phyloP scores from a whole-genome alignment of 768 basidiomycete species.

The Boletus patriciae region DNA sequence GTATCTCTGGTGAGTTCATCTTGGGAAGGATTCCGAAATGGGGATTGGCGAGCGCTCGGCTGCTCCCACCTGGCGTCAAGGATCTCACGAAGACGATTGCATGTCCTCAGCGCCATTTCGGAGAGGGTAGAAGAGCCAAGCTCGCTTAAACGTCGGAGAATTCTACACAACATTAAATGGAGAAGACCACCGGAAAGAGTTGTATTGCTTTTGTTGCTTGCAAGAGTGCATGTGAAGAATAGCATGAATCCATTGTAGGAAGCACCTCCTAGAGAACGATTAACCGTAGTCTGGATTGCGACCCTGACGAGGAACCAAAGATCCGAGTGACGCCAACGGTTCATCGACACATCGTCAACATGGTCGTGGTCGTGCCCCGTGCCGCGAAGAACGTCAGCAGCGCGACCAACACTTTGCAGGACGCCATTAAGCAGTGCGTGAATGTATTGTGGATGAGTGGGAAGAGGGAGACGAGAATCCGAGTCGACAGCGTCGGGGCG shows the following conservation, averaged over 20 bases:
- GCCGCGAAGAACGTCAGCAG: slow-evolving; percentile 16
- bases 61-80: background rate
- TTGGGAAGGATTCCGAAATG: background rate
- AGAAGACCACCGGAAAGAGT: slow-evolving; percentile 23
- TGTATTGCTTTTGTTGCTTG: slow-evolving; percentile 17
- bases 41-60: background rate
- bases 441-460: no score
- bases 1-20: background rate
- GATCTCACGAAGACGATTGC: background rate
- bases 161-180: slow-evolving; percentile 23
- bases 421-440: no score
- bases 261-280: slow-evolving; percentile 2
- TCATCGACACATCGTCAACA: no score
- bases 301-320: slow-evolving; percentile 37
- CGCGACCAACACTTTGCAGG: background rate
- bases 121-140: background rate
- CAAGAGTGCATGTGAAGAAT: slow-evolving; percentile 35
- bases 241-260: slow-evolving; percentile 50
- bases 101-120: background rate
- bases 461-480: no score
- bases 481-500: no score
- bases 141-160: slow-evolving; percentile 19
- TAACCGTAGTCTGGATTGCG: slow-evolving; percentile 27
- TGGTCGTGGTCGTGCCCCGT: slow-evolving; percentile 26
- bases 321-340: slow-evolving; percentile 27